Evolutionary conservation across 345 rosid species (phyloP).

Genomic region (Mangifera indica): DNA sequence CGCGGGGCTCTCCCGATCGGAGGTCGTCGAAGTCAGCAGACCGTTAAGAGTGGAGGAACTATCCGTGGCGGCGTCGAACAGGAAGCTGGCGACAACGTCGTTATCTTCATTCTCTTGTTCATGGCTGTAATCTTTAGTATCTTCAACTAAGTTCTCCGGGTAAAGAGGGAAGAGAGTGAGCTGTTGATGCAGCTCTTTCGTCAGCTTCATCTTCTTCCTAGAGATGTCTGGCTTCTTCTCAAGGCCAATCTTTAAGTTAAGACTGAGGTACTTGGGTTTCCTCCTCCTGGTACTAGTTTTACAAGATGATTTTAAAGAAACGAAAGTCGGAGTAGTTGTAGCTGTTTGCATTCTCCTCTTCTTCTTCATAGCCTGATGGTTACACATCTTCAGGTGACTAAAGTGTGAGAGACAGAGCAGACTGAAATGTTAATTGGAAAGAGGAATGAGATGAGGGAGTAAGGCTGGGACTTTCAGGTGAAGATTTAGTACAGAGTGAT

Average conservation of each 20-base stretch:
- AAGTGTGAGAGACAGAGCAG: too few species aligned
- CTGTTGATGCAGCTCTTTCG: constrained; percentile 25
- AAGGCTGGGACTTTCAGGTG: not conserved
- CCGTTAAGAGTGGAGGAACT: constrained; percentile 55
- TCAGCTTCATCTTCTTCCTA: constrained; percentile 1
- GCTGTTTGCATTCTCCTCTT: not conserved
- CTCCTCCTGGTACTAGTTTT: constrained; percentile 56
- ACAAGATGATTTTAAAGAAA: constrained; percentile 35
- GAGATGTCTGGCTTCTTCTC: constrained; percentile 14
- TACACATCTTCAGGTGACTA: not conserved
- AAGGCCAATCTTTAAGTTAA: constrained; percentile 43
- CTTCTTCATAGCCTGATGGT: not conserved
- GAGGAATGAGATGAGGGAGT: constrained; percentile 2
- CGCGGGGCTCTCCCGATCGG: constrained; percentile 20
- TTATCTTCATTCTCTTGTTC: constrained; percentile 27
- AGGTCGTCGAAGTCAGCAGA: constrained; percentile 40
- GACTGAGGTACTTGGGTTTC: constrained; percentile 67
- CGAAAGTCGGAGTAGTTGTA: not conserved
- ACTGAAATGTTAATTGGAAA: not conserved
- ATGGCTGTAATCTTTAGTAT: constrained; percentile 25
- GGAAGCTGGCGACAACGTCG: constrained; percentile 47
- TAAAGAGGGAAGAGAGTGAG: constrained; percentile 45
- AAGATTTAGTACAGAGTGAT: constrained; percentile 15
- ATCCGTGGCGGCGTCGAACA: constrained; percentile 49
- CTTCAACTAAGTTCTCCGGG: constrained; percentile 31